phyloP scores from a whole-genome alignment of 139 green algal species.

The Coccomyxa sp. region DNA sequence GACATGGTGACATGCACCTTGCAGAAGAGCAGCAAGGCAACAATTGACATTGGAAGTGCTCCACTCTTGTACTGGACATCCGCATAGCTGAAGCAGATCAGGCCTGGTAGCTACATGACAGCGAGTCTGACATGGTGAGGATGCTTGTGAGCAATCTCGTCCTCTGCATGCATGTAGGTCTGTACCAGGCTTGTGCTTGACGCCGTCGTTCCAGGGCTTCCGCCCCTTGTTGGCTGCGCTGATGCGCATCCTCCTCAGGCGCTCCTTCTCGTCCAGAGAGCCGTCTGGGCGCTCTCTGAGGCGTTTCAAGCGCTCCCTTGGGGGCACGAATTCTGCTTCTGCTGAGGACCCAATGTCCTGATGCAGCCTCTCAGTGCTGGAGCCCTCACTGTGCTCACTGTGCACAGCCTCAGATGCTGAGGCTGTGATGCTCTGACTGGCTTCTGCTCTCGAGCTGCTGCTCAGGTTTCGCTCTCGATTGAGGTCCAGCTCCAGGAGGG shows the following conservation, averaged over 20 bases:
- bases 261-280: slow-evolving; percentile 34
- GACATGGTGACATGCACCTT: background rate
- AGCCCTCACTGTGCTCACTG: too few species aligned
- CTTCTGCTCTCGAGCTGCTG: too few species aligned
- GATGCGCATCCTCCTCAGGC: slow-evolving; percentile 39
- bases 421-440: too few species aligned
- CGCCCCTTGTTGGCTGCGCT: slow-evolving; percentile 49
- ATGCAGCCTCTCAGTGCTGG: too few species aligned
- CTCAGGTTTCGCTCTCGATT: too few species aligned
- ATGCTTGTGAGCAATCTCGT: background rate
- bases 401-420: too few species aligned
- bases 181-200: slow-evolving; percentile 24
- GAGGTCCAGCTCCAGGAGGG: too few species aligned
- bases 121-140: background rate
- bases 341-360: too few species aligned
- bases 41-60: background rate
- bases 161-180: background rate
- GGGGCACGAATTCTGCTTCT: too few species aligned
- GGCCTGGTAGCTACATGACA: background rate
- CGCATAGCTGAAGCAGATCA: background rate
- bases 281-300: too few species aligned
- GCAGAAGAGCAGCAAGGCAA: background rate
- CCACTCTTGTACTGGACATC: background rate
- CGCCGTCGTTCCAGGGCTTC: slow-evolving; percentile 61
- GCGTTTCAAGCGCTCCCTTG: too few species aligned